Conservation (phyloP, 2,329 filamentous ascomycete species). For the Pyrenophora teres region DNA sequence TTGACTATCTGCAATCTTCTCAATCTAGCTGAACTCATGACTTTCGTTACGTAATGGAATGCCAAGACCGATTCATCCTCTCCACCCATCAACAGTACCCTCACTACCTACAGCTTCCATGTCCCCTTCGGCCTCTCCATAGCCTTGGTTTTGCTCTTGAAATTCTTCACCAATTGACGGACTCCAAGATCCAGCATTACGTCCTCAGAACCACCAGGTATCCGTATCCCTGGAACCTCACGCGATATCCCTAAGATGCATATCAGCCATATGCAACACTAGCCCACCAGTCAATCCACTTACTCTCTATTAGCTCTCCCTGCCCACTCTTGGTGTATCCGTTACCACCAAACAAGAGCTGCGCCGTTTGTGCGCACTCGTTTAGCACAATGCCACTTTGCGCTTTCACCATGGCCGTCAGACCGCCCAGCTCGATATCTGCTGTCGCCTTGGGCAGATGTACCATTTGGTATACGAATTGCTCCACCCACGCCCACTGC, state of each 20-base stretch:
- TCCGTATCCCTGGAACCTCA: conserved; percentile 64
- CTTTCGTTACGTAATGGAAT: too few relatives aligned
- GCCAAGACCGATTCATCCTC: too few relatives aligned
- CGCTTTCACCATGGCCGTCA: conserved; percentile 74
- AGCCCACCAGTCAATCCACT: conserved; percentile 41
- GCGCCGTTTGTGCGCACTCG: conserved; percentile 70
- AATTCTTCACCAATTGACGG: conserved; percentile 72
- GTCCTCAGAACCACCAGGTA: conserved; percentile 73
- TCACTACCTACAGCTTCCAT: conserved; percentile 52
- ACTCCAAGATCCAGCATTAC: conserved; percentile 73
- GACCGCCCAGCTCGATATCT: conserved; percentile 68
- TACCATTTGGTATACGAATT: conserved; percentile 70
- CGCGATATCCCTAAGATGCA: conserved; percentile 59
- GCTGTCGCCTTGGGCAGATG: conserved; percentile 64
- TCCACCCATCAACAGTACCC: neutral
- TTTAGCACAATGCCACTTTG: conserved; percentile 73
- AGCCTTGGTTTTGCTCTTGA: conserved; percentile 61
- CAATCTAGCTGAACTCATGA: too few relatives aligned
- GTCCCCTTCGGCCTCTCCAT: conserved; percentile 52
- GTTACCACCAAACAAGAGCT: conserved; percentile 74
- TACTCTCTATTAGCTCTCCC: conserved; percentile 72
- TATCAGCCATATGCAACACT: conserved; percentile 14
- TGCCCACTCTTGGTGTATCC: conserved; percentile 72
- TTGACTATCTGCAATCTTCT: too few relatives aligned
- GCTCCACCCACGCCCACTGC: conserved; percentile 74